phyloP scores from a whole-genome alignment of 2,329 filamentous ascomycete species.

The Fusarium illudens region DNA sequence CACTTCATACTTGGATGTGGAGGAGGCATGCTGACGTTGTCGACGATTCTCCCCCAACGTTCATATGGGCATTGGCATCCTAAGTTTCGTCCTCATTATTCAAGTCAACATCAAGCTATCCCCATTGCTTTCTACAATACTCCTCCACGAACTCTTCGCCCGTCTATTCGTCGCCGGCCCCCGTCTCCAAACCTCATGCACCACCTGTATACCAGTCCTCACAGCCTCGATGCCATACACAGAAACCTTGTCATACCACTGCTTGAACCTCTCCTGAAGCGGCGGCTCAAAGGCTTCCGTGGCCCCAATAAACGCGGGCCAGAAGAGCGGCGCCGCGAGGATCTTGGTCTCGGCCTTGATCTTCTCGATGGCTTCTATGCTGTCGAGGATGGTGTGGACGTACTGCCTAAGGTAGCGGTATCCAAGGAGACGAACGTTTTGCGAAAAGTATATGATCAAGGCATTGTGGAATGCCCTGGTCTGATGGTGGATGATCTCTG shows the following conservation, averaged over 20 bases:
- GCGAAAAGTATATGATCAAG: constrained; percentile 40
- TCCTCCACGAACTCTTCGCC: neutral
- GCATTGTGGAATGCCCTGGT: constrained; percentile 39
- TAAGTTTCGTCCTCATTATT: neutral
- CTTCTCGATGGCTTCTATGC: constrained; percentile 34
- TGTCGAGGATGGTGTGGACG: constrained; percentile 25
- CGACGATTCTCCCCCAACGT: no score
- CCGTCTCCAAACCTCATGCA: constrained; percentile 32
- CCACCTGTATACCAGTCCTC: constrained; percentile 32
- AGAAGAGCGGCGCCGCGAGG: constrained; percentile 35
- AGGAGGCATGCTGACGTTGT: no score
- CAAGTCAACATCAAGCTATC: neutral
- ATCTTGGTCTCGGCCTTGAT: constrained; percentile 32
- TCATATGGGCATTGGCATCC: no score
- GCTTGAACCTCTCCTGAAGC: constrained; percentile 28
- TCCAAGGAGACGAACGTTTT: constrained; percentile 25
- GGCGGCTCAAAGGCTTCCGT: constrained; percentile 32
- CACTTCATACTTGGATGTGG: no score
- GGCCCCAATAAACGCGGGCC: constrained; percentile 38
- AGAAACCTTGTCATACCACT: constrained; percentile 30
- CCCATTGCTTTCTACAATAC: neutral
- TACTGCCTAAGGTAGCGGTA: constrained; percentile 31
- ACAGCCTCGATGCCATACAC: constrained; percentile 37
- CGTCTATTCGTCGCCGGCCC: constrained; percentile 6
- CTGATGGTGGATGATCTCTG: constrained; percentile 17